A percentile compares a stretch with the other conserved stretches of the same genome.
Conservation (phyloP, 805 yeast genomes). For the Starmerella bombicola region DNA sequence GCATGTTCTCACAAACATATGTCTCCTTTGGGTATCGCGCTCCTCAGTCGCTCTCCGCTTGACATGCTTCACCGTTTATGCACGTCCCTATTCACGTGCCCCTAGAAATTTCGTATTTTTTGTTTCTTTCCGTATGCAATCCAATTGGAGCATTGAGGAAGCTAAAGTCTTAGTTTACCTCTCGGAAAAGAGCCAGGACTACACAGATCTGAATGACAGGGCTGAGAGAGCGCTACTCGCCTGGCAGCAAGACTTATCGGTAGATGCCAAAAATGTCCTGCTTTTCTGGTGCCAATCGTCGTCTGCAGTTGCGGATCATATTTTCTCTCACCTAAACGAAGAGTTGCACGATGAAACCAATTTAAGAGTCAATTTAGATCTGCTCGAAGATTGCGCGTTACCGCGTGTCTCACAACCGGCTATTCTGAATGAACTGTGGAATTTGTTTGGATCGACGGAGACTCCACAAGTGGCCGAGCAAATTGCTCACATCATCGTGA, state of each 20-base stretch:
- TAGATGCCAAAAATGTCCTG: conserved; percentile 1
- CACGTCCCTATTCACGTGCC: no score
- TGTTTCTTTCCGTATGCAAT: no score
- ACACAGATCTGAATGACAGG: background rate
- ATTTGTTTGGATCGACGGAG: conserved; percentile 11
- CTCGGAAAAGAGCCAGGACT: conserved; percentile 5
- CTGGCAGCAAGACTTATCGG: conserved; percentile 3
- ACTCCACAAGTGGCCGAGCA: conserved; percentile 6
- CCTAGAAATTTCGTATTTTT: no score
- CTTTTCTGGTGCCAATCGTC: conserved; percentile 7
- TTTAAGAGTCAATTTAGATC: background rate
- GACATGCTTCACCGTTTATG: no score
- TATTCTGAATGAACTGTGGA: conserved; percentile 2
- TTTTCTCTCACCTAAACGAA: background rate
- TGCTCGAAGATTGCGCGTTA: conserved; percentile 7
- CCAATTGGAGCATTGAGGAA: conserved; percentile 6
- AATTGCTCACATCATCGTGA: conserved; percentile 5
- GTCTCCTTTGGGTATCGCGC: no score
- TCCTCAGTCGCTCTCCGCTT: no score
- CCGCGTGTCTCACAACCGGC: background rate
- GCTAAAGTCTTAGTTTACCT: conserved; percentile 12
- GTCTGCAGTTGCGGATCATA: background rate
- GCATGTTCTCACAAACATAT: no score
- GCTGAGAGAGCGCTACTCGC: background rate
- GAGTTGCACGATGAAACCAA: background rate